phyloP scores from a whole-genome alignment of 2,329 filamentous ascomycete genomes.

The Elsinoe arachidis region DNA sequence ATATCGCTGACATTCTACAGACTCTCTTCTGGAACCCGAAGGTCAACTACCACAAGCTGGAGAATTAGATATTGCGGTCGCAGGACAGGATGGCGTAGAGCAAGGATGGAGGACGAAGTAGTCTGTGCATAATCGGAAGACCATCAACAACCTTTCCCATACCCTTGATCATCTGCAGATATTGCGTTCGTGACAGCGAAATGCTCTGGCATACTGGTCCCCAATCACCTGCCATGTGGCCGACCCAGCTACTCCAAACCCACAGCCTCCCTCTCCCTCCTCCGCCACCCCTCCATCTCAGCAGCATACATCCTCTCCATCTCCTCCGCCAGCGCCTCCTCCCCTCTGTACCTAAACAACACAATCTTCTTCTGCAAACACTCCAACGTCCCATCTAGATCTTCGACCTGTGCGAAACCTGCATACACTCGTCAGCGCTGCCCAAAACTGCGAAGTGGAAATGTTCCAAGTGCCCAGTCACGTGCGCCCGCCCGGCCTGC shows the following conservation, averaged over 20 bases:
- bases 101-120: background rate
- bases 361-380: conserved; percentile 70
- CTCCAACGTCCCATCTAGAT: conserved; percentile 62
- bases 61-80: conserved; percentile 16
- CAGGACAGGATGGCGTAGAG: background rate
- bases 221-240: too few species aligned
- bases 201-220: too few species aligned
- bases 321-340: conserved; percentile 16
- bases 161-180: background rate
- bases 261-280: conserved; percentile 11
- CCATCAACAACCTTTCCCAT: background rate
- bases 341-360: conserved; percentile 15
- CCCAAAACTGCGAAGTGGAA: background rate
- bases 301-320: conserved; percentile 16
- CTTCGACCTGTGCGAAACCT: conserved; percentile 59
- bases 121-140: background rate
- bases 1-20: conserved; percentile 23
- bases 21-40: conserved; percentile 72
- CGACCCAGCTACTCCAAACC: background rate
- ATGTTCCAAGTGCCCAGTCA: background rate
- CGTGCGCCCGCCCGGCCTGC: background rate
- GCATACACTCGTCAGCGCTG: background rate
- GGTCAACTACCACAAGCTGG: conserved; percentile 95
- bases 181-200: too few species aligned
- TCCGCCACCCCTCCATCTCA: conserved; percentile 13